Base-by-base conservation (phyloP, 2,329 filamentous ascomycete genomes). In the Tolypocladium tropicale region DNA sequence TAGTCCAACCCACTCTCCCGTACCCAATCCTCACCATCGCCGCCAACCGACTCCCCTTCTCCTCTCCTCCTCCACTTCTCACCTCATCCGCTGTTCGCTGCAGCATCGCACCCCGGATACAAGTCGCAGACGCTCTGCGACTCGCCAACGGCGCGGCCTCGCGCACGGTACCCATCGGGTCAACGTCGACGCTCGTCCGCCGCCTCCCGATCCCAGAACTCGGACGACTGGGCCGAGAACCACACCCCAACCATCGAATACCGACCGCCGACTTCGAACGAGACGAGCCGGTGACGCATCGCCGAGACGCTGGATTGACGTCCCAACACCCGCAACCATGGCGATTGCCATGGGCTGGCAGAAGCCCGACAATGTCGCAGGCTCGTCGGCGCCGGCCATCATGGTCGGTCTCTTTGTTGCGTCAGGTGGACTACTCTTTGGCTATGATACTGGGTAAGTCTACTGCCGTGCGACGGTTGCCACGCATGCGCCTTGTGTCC, bases 311-410 rank as follows among this genome's bases (percentile, higher is more conserved):
- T 72, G 70, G 78, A 76, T 76, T 81, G 79, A 81, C 73, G 74
- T 71, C 68, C 61, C 63, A 68, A 69, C 68, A 66, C 64, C 66
- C 69, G 72, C 72, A 75, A 76, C 78, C 79, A 84, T 83, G 80
- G 80, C 80, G 68, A 78, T 80, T 70, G 81, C 80, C 80, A 84
- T 84, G 81, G 80, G 81, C 74, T 86, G 83, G 83, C 84, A 83
- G 64, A 89, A 88, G 76, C 86, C 86, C 70, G 82, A 86, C 73
- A 86, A 86, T 78, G 84, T 87, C 70, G 82, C 85, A 68, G 86
- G 86, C 70, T 86, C 84, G 65, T 84, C 86, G 66, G 84, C 83
- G 68, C 84, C 83, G 64, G 84, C 84, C 66, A 86, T 88, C 71
- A 83, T 88, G 80, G 80, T 88, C 71, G 84, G 84, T 60, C 74